Base-by-base conservation (phyloP, 768 basidiomycete genomes). In the Vararia minispora region DNA sequence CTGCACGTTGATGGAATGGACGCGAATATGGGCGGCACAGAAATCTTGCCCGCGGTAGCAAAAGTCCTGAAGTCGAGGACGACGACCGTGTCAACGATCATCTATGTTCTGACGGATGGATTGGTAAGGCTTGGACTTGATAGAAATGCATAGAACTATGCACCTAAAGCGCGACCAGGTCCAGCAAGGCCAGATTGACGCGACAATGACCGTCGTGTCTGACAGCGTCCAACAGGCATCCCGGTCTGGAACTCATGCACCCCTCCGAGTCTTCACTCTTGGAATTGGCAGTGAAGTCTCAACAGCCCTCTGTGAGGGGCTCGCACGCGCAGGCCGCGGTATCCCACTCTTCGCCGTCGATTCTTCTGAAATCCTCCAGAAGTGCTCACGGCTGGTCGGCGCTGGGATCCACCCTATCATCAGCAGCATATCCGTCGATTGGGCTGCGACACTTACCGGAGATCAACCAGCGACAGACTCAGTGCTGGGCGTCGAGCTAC, bases 91-190 rank as follows among this genome's bases (percentile, higher is more conserved):
- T 62, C 75, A 1, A 70, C 71, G 1, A 64, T 58, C 6, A 52
- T 76, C 6, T 76, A 79, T 43, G 52, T 79, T 11, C 56, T 80
- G 22, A 80, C 78, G 2, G 78, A 77, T 40, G 77, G 77, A 13
- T 53, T 65, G 35, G 64, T 73, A 20, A 1, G 58, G 30, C 7
- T 4, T 3, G n/a, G n/a, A n/a, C n/a, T n/a, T n/a, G n/a, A n/a
- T n/a, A n/a, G n/a, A n/a, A n/a, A n/a, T n/a, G n/a, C n/a, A n/a
- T n/a, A n/a, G n/a, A n/a, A n/a, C n/a, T n/a, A n/a, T n/a, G n/a
- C n/a, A n/a, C n/a, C n/a, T n/a, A n/a, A n/a, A n/a, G n/a, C n/a
- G n/a, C n/a, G n/a, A n/a, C n/a, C n/a, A n/a, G n/a, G 4, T 37
- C n/a, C 22, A 45, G 49, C 17, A 28, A 6, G 39, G 38, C 14